A percentile compares a stretch with the other conserved stretches of the same genome.
phyloP scores from a whole-genome alignment of 371 early-diverging fungal species.

The Mucor velutinosus region DNA sequence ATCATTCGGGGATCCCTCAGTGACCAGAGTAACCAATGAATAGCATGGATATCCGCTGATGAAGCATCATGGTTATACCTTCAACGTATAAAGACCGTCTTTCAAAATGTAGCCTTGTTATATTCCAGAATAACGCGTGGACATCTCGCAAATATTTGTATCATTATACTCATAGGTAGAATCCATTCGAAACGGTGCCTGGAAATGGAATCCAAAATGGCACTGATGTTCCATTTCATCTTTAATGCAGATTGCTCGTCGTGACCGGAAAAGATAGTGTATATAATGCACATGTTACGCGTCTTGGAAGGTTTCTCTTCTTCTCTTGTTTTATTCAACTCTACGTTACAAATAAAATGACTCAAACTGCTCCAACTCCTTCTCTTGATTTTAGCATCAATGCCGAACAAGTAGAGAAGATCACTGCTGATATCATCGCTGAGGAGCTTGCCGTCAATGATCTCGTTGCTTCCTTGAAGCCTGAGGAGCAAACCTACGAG shows the following conservation, averaged over 20 bases:
- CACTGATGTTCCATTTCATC: background rate
- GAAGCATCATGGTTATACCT: too few relatives aligned
- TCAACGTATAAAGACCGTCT: too few relatives aligned
- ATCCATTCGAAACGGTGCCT: background rate
- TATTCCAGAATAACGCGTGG: too few relatives aligned
- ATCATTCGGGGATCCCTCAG: too few relatives aligned
- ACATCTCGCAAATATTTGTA: too few relatives aligned
- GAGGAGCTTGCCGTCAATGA: slow-evolving; percentile 45
- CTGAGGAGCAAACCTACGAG: slow-evolving; percentile 59
- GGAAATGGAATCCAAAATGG: background rate
- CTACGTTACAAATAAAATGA: slow-evolving; percentile 18
- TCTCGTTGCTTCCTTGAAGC: slow-evolving; percentile 52
- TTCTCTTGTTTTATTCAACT: background rate
- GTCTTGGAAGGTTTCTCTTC: background rate
- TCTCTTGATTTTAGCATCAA: slow-evolving; percentile 46
- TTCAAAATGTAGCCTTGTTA: too few relatives aligned
- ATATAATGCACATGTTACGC: background rate
- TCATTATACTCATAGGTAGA: background rate
- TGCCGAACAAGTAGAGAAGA: slow-evolving; percentile 39
- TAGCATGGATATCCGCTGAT: too few relatives aligned
- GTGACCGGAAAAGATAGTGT: background rate
- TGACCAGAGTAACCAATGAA: too few relatives aligned
- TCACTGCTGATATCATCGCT: slow-evolving; percentile 41
- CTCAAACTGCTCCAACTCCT: slow-evolving; percentile 44
- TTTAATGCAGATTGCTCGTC: background rate